Evolutionary conservation across 371 early-diverging fungal genomes (phyloP).

Genomic region (Syncephalastrum sp.): DNA sequence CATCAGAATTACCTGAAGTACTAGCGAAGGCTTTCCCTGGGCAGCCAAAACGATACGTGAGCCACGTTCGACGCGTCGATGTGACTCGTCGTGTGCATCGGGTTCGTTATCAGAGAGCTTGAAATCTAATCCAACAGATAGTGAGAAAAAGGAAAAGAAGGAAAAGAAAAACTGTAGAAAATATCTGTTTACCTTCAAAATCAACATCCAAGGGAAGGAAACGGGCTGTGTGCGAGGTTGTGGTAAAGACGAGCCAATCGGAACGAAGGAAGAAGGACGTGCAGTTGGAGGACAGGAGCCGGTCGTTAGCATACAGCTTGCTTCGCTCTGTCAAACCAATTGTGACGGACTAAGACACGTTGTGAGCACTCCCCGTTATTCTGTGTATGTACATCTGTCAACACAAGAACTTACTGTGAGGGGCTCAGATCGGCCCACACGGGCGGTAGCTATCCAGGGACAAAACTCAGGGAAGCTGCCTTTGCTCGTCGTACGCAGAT

Average conservation of each 20-base stretch:
- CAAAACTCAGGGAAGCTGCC: conserved; percentile 58
- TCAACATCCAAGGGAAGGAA: conserved; percentile 61
- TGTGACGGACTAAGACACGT: conserved; percentile 31
- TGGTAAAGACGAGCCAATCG: conserved; percentile 83
- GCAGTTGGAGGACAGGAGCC: conserved; percentile 69
- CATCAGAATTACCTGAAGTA: conserved; percentile 64
- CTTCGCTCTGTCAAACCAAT: conserved; percentile 81
- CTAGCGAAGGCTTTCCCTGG: conserved; percentile 68
- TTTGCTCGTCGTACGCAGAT: too few species aligned
- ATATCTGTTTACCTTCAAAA: conserved; percentile 21
- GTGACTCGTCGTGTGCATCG: conserved; percentile 69
- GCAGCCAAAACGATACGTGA: conserved; percentile 79
- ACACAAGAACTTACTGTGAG: conserved; percentile 26
- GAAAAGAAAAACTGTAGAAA: not conserved
- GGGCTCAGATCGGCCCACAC: conserved; percentile 35
- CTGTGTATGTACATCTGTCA: not conserved
- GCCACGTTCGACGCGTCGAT: conserved; percentile 90
- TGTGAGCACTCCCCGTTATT: not conserved
- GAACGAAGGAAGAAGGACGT: conserved; percentile 87
- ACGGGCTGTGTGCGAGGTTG: conserved; percentile 78
- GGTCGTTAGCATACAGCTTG: conserved; percentile 76
- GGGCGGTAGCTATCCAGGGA: conserved; percentile 67
- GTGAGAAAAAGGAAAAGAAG: conserved; percentile 10
- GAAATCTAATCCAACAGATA: conserved; percentile 23
- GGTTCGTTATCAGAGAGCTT: conserved; percentile 52